Percentiles rank a stretch among this genome's conserved stretches.
phyloP scores from a whole-genome alignment of 2,329 filamentous ascomycete species.

The Ilyonectria mors-panacis region DNA sequence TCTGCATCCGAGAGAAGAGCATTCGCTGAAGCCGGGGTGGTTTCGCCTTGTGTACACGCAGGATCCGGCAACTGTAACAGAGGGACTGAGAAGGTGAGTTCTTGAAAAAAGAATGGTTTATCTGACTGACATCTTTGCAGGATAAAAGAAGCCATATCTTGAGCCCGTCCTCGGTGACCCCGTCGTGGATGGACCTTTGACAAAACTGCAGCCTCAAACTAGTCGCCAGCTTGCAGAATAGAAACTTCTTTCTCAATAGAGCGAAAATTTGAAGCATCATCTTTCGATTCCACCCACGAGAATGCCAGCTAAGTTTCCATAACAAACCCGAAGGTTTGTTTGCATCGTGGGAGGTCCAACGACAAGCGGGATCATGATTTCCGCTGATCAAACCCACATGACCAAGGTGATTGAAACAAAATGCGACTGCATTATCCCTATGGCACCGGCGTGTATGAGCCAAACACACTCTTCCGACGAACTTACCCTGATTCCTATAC shows the following conservation, averaged over 20 bases:
- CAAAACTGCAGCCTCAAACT: no score
- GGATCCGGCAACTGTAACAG: slow-evolving; percentile 51
- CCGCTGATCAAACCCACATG: not conserved
- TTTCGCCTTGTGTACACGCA: slow-evolving; percentile 69
- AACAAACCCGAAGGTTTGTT: not conserved
- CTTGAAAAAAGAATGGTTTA: no score
- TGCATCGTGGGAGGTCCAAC: not conserved
- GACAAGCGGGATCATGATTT: not conserved
- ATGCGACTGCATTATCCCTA: not conserved
- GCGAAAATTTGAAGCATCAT: no score
- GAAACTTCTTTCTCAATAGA: not conserved
- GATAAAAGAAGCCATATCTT: slow-evolving; percentile 34
- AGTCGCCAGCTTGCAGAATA: not conserved
- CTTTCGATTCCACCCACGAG: not conserved
- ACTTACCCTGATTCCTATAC: not conserved
- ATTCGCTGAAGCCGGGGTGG: slow-evolving; percentile 63
- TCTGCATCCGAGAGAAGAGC: slow-evolving; percentile 63
- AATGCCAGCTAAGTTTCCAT: not conserved
- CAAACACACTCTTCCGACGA: not conserved
- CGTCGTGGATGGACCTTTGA: no score
- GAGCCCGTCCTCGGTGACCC: not conserved
- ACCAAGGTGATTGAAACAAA: not conserved
- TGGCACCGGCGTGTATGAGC: not conserved
- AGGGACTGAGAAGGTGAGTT: slow-evolving; percentile 55
- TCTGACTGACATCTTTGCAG: slow-evolving; percentile 30